A percentile compares a stretch with the other conserved stretches of the same genome.
phyloP scores from a whole-genome alignment of 495 filamentous ascomycete species.

The Viridothelium virens region DNA sequence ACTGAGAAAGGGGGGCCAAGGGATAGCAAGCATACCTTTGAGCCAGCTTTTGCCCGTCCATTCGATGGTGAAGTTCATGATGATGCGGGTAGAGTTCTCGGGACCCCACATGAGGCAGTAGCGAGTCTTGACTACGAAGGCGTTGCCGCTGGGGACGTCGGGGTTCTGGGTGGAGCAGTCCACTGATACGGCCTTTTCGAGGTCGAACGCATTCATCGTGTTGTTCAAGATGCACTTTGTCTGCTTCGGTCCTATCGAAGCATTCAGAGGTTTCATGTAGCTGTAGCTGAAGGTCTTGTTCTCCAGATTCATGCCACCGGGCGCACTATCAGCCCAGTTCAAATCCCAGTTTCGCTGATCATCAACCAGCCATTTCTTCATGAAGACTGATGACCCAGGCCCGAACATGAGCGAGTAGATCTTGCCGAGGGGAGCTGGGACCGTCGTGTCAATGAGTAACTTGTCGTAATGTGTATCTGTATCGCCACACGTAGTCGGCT shows the following conservation, averaged over 20 bases:
- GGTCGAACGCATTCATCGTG: constrained; percentile 68
- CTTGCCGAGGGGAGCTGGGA: constrained; percentile 85
- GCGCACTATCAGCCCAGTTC: constrained; percentile 70
- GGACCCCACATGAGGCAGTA: constrained; percentile 92
- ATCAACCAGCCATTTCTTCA: constrained; percentile 73
- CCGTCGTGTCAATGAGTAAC: constrained; percentile 71
- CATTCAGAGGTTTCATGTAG: constrained; percentile 86
- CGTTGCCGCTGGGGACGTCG: constrained; percentile 89
- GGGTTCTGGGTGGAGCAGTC: constrained; percentile 70
- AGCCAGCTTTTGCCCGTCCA: constrained; percentile 98
- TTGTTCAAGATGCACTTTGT: constrained; percentile 92
- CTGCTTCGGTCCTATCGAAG: constrained; percentile 80
- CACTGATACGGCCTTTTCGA: constrained; percentile 76
- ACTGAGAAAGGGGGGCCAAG: background rate
- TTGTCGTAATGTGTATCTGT: constrained; percentile 71
- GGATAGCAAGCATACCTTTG: constrained; percentile 57
- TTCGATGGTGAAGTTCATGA: constrained; percentile 82
- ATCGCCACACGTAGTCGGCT: constrained; percentile 77
- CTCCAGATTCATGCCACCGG: constrained; percentile 60
- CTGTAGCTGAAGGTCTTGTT: constrained; percentile 66
- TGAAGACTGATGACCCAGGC: constrained; percentile 63
- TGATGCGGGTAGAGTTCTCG: constrained; percentile 70
- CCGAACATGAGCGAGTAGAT: constrained; percentile 86
- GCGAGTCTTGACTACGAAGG: constrained; percentile 84
- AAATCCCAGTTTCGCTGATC: constrained; percentile 88